These are phyloP conservation scores for Suhomyces ambrosiae DNA, from an alignment of 1,139 yeast genomes.

Conservation along the genomic window DNA sequence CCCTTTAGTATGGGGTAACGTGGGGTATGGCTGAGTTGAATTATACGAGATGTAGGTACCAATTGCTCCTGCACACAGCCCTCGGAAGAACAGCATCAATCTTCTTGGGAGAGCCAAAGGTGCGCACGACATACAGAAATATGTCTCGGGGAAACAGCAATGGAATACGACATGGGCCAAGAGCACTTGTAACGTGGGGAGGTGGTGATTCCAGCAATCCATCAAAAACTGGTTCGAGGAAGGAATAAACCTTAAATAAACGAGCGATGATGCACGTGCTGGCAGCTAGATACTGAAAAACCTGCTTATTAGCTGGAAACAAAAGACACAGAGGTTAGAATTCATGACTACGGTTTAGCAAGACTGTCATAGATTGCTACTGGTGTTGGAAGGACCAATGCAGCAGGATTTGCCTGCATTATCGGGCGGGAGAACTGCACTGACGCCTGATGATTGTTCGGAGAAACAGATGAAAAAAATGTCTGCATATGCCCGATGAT, in stretches of 20 bases:
- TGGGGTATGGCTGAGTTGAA: background rate
- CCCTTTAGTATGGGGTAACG: background rate
- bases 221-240: background rate
- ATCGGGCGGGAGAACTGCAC: constrained; percentile 8
- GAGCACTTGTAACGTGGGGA: constrained; percentile 1
- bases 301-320: too few species aligned
- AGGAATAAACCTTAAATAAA: background rate
- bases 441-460: background rate
- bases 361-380: background rate
- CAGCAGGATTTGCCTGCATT: background rate
- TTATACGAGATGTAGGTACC: constrained; percentile 1
- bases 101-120: background rate
- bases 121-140: background rate
- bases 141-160: background rate
- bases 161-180: background rate
- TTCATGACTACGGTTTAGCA: too few species aligned
- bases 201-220: background rate
- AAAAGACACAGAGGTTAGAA: too few species aligned
- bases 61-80: background rate
- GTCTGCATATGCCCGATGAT: constrained; percentile 1
- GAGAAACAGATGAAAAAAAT: constrained; percentile 6
- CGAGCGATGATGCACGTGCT: too few species aligned
- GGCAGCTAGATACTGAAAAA: too few species aligned
- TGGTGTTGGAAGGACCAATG: background rate
- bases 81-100: constrained; percentile 2